Base-by-base conservation (phyloP, 768 basidiomycete species). In the Amanita thiersii region DNA sequence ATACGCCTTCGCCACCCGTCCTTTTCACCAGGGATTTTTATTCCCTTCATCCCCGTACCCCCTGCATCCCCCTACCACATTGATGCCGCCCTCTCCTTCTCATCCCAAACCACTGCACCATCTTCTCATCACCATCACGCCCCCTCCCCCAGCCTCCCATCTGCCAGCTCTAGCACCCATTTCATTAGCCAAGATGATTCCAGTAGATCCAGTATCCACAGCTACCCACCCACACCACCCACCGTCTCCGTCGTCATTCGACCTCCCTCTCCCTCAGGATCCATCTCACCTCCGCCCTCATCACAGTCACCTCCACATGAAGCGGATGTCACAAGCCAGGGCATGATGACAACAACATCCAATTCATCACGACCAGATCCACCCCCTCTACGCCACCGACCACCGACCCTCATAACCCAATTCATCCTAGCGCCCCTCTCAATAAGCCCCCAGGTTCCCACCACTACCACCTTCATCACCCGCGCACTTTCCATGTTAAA, bases 1-100 rank as follows among this genome's bases (percentile, higher is more conserved):
- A 77, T 90, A 45, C 81, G 81, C 30, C 62, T 90, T 18, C 74
- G 82, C 25, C 64, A 83, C 2, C 86, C 87, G 0, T 51, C 68
- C 3, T 88, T 87, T 48, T 81, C 84, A 0, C 79, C 75, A 9
- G 68, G 72, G 2, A 65, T 70, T 8, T 77, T 67, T 47, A 80
- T 81, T 20, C 69, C 76, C 1, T 53, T 81, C 5, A 60, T 65
- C 17, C 76, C 79, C 6, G 61, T 79, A 0, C 59, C 72, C 2
- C 62, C 59, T 18, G 57, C 59, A 19, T 70, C 73, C 0, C 66
- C 68, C 1, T 61, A 72, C 45, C 70, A 75, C 46, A 59, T 60
- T 5, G 70, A 78, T 4, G 77, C 70, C 3, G 66, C 75, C 3
- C 57, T 80, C 30, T 62, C 65, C 0, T 73, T 80, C 49, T 65